phyloP scores from a whole-genome alignment of 345 rosid species.

The Nephelium lappaceum region DNA sequence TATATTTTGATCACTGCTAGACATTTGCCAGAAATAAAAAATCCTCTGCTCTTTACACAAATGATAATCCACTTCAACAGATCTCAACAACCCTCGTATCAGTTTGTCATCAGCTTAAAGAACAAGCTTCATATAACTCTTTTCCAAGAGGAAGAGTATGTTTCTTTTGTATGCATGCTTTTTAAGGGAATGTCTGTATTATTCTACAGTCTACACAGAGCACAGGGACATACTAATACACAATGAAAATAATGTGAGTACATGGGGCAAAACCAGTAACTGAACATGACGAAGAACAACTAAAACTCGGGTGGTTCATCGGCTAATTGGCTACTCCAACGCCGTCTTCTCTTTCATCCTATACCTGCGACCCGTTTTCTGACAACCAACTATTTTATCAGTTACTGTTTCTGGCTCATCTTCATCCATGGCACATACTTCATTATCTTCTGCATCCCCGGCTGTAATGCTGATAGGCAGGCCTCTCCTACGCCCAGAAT shows the following conservation, averaged over 20 bases:
- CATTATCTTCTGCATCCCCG: constrained; percentile 40
- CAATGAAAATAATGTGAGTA: not conserved
- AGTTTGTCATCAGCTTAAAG: no score
- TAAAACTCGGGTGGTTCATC: not conserved
- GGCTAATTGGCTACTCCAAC: constrained; percentile 30
- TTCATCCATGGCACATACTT: constrained; percentile 66
- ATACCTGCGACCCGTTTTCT: constrained; percentile 57
- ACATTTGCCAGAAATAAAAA: no score
- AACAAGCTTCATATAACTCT: no score
- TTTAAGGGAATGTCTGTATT: no score
- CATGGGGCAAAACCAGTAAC: no score
- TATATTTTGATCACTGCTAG: no score
- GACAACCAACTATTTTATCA: constrained; percentile 18
- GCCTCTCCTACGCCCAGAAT: constrained; percentile 29
- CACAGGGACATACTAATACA: not conserved
- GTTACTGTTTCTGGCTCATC: constrained; percentile 50
- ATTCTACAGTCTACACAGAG: no score
- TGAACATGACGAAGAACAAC: not conserved
- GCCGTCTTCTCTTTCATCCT: constrained; percentile 48
- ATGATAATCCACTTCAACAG: no score
- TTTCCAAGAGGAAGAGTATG: no score
- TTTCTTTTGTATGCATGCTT: not conserved
- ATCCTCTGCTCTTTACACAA: no score
- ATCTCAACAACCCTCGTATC: no score
- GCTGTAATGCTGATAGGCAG: constrained; percentile 44